Percentiles rank a stretch among this genome's conserved stretches.
Conservation (phyloP, 108 stramenopile genomes). For the Nannochloropsis salina region DNA sequence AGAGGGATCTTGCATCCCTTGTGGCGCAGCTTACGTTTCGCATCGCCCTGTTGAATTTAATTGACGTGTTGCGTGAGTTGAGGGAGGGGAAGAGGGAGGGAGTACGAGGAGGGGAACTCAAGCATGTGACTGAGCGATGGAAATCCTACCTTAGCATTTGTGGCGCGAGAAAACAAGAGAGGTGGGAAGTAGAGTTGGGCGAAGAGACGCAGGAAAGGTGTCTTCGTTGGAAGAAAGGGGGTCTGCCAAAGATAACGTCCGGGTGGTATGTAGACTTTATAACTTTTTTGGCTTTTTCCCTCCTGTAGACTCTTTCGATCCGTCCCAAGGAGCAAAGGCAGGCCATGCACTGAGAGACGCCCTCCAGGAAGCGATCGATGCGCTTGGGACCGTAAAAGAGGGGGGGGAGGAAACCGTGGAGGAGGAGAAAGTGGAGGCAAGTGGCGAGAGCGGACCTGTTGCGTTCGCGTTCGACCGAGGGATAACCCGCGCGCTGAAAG, state of each 20-base stretch:
- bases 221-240: too few species aligned
- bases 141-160: not conserved
- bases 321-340: not conserved
- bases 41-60: not conserved
- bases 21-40: not conserved
- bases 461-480: not conserved
- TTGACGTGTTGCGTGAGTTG: not conserved
- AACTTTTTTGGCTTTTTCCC: too few species aligned
- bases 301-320: not conserved
- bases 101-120: not conserved
- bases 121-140: not conserved
- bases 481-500: constrained; percentile 5
- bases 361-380: not conserved
- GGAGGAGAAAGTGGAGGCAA: not conserved
- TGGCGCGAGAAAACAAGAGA: too few species aligned
- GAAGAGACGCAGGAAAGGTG: too few species aligned
- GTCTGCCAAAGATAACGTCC: too few species aligned
- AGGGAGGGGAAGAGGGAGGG: not conserved
- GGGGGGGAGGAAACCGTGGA: not conserved
- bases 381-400: not conserved
- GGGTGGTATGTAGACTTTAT: too few species aligned
- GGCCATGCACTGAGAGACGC: not conserved
- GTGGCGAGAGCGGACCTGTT: not conserved
- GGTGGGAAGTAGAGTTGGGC: too few species aligned
- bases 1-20: not conserved